Percentiles rank a stretch among this genome's conserved stretches.
phyloP scores from a whole-genome alignment of 2,329 filamentous ascomycete species.

The Xylaria sp. region DNA sequence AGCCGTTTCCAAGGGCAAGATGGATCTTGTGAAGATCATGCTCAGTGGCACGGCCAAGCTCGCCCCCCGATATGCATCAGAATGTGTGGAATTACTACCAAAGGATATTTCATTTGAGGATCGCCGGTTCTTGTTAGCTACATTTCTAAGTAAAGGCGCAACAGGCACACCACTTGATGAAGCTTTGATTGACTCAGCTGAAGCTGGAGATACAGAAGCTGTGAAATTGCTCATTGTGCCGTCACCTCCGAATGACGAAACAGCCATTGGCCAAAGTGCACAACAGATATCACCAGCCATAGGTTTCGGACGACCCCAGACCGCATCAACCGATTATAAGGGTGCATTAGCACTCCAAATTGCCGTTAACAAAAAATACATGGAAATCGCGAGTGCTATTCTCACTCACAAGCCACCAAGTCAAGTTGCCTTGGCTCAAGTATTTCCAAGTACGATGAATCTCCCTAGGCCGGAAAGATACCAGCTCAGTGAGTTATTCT shows the following conservation, averaged over 20 bases:
- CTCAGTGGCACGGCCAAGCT: constrained; percentile 52
- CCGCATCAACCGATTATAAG: constrained; percentile 59
- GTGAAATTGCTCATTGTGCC: constrained; percentile 57
- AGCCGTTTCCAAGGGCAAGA: constrained; percentile 53
- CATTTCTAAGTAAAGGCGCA: constrained; percentile 59
- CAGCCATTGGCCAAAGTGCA: constrained; percentile 36
- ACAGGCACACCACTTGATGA: constrained; percentile 54
- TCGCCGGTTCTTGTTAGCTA: constrained; percentile 50
- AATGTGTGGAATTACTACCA: constrained; percentile 56
- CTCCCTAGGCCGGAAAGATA: constrained; percentile 52
- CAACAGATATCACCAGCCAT: constrained; percentile 40
- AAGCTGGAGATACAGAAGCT: constrained; percentile 54
- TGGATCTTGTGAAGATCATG: constrained; percentile 54
- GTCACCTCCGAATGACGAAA: constrained; percentile 48
- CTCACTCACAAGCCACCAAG: constrained; percentile 53
- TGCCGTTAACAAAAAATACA: constrained; percentile 54
- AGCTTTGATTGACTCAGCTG: constrained; percentile 56
- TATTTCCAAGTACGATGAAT: constrained; percentile 55
- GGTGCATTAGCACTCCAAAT: constrained; percentile 57
- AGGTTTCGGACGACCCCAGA: constrained; percentile 51
- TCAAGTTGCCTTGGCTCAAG: constrained; percentile 52
- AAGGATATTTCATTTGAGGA: constrained; percentile 53
- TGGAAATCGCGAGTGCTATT: constrained; percentile 52
- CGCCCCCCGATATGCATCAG: constrained; percentile 53
- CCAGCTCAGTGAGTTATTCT: constrained; percentile 56